These are phyloP conservation scores for Setaria italica DNA, from an alignment of 202 grass and related monocot genomes.

Conservation along the genomic window DNA sequence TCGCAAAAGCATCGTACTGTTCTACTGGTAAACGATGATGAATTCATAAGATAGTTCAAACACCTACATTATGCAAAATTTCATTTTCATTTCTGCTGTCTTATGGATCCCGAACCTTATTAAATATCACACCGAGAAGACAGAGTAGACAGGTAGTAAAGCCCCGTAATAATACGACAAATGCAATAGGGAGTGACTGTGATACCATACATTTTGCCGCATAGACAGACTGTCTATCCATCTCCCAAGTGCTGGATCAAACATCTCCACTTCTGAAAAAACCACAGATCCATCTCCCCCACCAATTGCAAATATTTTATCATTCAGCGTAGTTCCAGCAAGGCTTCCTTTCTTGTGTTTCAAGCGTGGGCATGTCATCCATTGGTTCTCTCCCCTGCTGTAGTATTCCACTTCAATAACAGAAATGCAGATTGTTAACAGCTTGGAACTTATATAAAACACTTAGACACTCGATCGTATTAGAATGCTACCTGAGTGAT, in stretches of 20 bases:
- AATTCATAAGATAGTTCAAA: constrained; percentile 32
- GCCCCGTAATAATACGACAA: not conserved
- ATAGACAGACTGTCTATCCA: constrained; percentile 68
- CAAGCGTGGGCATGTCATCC: constrained; percentile 67
- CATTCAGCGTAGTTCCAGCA: constrained; percentile 66
- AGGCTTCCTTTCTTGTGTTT: constrained; percentile 74
- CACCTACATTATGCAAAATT: constrained; percentile 12
- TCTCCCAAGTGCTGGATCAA: constrained; percentile 75
- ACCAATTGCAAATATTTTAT: constrained; percentile 89
- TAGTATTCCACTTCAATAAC: constrained; percentile 79
- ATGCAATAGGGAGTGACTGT: not conserved
- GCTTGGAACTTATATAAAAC: constrained; percentile 23
- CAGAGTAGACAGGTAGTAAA: constrained; percentile 1
- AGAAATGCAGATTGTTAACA: constrained; percentile 30
- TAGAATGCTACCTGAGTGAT: constrained; percentile 59
- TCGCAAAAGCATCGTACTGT: not conserved
- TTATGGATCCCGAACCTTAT: constrained; percentile 31
- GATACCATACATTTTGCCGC: constrained; percentile 52
- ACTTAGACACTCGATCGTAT: not conserved
- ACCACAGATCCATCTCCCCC: constrained; percentile 64
- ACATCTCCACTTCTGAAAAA: constrained; percentile 88
- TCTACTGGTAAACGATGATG: constrained; percentile 17
- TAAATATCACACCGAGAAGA: constrained; percentile 8
- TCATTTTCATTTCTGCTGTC: not conserved
- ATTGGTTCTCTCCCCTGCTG: constrained; percentile 53